Base-by-base conservation (phyloP, 768 basidiomycete genomes). In the Collybia sp. region DNA sequence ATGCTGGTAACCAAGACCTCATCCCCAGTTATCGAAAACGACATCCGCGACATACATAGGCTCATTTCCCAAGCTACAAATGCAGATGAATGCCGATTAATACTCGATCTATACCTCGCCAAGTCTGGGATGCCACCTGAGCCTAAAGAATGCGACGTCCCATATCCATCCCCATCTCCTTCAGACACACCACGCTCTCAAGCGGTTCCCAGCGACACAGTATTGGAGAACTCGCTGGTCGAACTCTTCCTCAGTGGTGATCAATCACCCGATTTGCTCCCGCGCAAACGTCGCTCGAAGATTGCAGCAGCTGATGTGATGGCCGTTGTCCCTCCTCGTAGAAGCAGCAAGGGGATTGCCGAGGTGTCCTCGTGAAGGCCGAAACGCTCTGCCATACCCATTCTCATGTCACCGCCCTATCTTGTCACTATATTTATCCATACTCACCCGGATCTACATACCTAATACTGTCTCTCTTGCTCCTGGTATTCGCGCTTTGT, bases 1-100 rank as follows among this genome's bases (percentile, higher is more conserved):
- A 49, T 54, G 44, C 19, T 49, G 25, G 42, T 53, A 13, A 39
- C 46, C 12, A 13, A 13, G 6, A n/a, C 35, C 42, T 43, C 16
- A 30, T 48, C 25, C 49, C 48, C 45, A 43, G 45, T 46, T 49
- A 47, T 46, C n/a, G 41, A 53, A 42, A 60, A 67, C 25, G 70
- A 82, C 46, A 76, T 83, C 18, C 66, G 71, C 10, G 83, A 90
- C 42, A 76, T 95, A 67, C 82, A 86, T 30, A 71, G 73, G 15
- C 69, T 88, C 46, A 64, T 94, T 13, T 63, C 75, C 8, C 76
- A 68, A 42, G 90, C 92, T 12, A 84, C 85, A 1, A 81, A 75
- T 36, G 86, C 78, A 39, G 82, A 85, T 49, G 93, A 95, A 68
- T 93, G 91, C 59, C 86, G 88, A 42, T 69, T 93, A 36, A 81